phyloP scores from a whole-genome alignment of 495 filamentous ascomycete genomes.

The Hypomontagnella monticulosa region DNA sequence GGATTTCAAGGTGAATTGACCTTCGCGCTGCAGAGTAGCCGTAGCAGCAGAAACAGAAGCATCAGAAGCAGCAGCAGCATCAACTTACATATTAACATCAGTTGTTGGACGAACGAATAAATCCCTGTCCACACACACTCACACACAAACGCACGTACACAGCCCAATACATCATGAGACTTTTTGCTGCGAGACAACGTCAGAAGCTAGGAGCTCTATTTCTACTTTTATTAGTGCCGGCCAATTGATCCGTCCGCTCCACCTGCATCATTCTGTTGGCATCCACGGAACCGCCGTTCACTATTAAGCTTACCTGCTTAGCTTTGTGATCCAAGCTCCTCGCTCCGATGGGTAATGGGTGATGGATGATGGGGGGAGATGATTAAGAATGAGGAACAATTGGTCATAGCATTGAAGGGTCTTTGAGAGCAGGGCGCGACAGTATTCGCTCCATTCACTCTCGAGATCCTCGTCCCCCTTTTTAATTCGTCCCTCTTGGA shows the following conservation, averaged over 20 bases:
- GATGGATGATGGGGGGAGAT: background rate
- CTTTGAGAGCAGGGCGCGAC: constrained; percentile 4
- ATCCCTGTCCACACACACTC: constrained; percentile 28
- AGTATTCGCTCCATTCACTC: constrained; percentile 4
- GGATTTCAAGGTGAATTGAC: constrained; percentile 21
- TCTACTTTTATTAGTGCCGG: constrained; percentile 41
- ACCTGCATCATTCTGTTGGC: constrained; percentile 39
- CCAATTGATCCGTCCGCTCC: constrained; percentile 42
- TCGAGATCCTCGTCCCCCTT: constrained; percentile 2
- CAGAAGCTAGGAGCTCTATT: constrained; percentile 38
- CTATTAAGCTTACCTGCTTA: constrained; percentile 24
- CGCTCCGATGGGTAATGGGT: background rate
- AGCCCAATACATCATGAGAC: constrained; percentile 45
- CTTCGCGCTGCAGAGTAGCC: background rate
- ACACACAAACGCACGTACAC: background rate
- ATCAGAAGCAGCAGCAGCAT: constrained; percentile 2
- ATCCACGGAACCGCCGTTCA: constrained; percentile 33
- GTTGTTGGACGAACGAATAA: constrained; percentile 32
- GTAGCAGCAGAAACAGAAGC: no score
- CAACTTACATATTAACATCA: constrained; percentile 36
- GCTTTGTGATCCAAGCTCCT: constrained; percentile 24
- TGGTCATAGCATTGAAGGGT: constrained; percentile 18
- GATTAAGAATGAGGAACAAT: constrained; percentile 8
- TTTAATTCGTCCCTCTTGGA: constrained; percentile 1
- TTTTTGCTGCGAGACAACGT: constrained; percentile 44